Conservation (phyloP, 805 yeast genomes). For the Starmerella cellae region DNA sequence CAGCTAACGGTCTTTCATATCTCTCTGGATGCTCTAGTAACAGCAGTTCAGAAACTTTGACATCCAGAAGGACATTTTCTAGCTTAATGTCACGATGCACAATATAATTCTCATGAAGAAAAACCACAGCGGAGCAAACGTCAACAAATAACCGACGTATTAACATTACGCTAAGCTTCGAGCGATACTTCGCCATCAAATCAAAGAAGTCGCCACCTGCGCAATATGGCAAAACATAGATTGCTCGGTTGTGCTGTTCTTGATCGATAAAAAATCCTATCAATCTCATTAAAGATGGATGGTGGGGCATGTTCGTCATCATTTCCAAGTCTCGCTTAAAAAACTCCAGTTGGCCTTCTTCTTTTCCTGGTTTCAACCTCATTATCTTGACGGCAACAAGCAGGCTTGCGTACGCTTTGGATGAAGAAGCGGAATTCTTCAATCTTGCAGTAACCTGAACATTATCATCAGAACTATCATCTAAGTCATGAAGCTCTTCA, state of each 20-base stretch:
- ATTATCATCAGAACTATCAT: neutral
- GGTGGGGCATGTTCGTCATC: slow-evolving; percentile 34
- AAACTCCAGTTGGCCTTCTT: slow-evolving; percentile 46
- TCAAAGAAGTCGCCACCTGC: slow-evolving; percentile 77
- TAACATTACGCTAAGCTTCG: slow-evolving; percentile 35
- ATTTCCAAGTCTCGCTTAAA: slow-evolving; percentile 63
- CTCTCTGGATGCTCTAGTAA: slow-evolving; percentile 12
- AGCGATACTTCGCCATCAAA: slow-evolving; percentile 37
- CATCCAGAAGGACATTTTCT: slow-evolving; percentile 54
- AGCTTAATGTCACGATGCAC: slow-evolving; percentile 88
- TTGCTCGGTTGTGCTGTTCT: slow-evolving; percentile 23
- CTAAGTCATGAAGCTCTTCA: slow-evolving; percentile 5
- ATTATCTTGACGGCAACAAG: slow-evolving; percentile 63
- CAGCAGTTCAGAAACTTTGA: slow-evolving; percentile 28
- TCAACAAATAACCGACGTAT: slow-evolving; percentile 58
- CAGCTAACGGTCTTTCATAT: slow-evolving; percentile 32
- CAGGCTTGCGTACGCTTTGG: slow-evolving; percentile 15
- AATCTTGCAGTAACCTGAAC: neutral
- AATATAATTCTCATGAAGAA: slow-evolving; percentile 52
- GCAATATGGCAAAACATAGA: slow-evolving; percentile 61
- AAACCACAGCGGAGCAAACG: slow-evolving; percentile 51
- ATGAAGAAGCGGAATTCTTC: no score
- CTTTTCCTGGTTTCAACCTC: slow-evolving; percentile 31
- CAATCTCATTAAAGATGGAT: slow-evolving; percentile 58
- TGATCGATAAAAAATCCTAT: slow-evolving; percentile 31